Evolutionary conservation across 768 basidiomycete genomes (phyloP), one percentile per base, ranked within the genome.

Genomic region (Boletus vinaceobasis): DNA sequence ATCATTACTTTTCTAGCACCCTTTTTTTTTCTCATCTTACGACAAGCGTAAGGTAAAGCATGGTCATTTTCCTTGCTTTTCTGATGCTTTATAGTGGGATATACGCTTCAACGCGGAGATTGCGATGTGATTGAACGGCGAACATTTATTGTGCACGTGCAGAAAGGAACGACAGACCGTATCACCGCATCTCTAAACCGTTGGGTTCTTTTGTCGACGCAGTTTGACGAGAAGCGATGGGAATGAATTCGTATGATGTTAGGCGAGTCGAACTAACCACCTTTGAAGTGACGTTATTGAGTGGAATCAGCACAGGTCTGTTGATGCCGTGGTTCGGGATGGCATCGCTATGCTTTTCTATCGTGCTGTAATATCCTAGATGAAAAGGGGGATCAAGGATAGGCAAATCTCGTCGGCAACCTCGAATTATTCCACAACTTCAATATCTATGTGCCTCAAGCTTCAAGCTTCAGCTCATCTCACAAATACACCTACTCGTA

Each of bases 1-100:
- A 32, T 32, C 31, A 14, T 46, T 32, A 31, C n/a, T 3, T 44
- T n/a, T 32, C 8, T 95, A 59, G 91, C 86, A 14, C 10, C 7
- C 44, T 21, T 21, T 46, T 21, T 17, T 17, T 15, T 23, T 47
- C 81, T 86, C 50, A 74, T 17, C 29, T 45, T n/a, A 29, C 15
- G 17, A 44, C 43, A n/a, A 31, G 6, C 10, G 17, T 19, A 31
- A 27, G 14, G 3, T 9, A 4, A 43, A 27, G 3, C 5, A 13
- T 29, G 35, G 14, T 36, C 29, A 15, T 36, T 6, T 15, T 39
- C 9, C n/a, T 27, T 10, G 9, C 29, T 27, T 31, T 4, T 13
- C 43, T 45, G 17, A 19, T 7, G 8, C 6, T 11, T 32, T 31
- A 44, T 17, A 45, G 29, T 39, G 29, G 15, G 15, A 45, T 13